These are phyloP conservation scores for Mucuna pruriens DNA, from an alignment of 306 rosid genomes.

Conservation along the genomic window DNA sequence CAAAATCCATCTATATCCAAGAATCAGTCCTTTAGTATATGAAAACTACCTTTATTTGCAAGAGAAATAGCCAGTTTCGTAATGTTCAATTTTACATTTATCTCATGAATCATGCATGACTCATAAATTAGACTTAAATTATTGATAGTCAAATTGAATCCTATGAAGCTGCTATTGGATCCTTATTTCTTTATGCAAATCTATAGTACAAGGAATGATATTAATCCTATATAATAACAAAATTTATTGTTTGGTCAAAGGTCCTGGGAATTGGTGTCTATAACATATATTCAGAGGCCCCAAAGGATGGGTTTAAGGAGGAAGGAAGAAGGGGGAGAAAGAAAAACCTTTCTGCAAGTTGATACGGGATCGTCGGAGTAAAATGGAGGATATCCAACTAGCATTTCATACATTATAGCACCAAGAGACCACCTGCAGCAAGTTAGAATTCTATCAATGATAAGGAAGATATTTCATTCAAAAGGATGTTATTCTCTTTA, in stretches of 20 bases:
- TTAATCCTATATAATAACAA: neutral
- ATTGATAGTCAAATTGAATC: constrained; percentile 3
- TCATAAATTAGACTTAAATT: neutral
- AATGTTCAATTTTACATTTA: neutral
- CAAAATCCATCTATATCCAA: neutral
- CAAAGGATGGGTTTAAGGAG: neutral
- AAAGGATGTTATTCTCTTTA: neutral
- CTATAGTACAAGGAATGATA: neutral
- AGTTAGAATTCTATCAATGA: constrained; percentile 38
- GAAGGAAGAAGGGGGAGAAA: neutral
- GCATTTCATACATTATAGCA: constrained; percentile 97
- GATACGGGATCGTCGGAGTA: constrained; percentile 94
- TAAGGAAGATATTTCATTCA: constrained; percentile 5
- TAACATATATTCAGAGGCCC: neutral
- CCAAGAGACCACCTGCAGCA: constrained; percentile 97
- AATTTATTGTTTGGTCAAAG: constrained; percentile 5
- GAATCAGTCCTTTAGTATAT: neutral
- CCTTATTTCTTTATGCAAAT: neutral
- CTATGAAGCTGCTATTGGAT: neutral
- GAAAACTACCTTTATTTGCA: neutral
- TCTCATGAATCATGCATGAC: neutral
- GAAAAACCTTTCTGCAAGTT: constrained; percentile 87
- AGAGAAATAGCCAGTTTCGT: neutral
- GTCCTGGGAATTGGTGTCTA: neutral
- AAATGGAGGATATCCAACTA: constrained; percentile 95